Percentiles rank a stretch among this genome's conserved stretches.
Conservation (phyloP, 805 yeast species). For the Starmerella stellata region DNA sequence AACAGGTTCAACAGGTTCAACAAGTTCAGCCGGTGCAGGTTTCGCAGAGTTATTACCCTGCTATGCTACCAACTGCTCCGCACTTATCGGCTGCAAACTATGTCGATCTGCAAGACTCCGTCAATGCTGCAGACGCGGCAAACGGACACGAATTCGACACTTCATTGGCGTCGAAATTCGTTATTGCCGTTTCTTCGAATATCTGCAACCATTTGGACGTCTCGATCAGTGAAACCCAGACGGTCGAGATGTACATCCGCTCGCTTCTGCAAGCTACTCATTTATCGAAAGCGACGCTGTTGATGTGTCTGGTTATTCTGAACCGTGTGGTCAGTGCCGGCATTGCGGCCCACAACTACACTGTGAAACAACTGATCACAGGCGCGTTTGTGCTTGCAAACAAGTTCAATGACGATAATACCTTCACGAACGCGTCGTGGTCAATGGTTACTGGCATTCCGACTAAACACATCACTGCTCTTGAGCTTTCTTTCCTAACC, state of each 20-base stretch:
- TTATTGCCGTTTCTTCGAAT: constrained; percentile 32
- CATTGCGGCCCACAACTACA: not conserved
- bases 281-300: constrained; percentile 62
- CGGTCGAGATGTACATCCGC: constrained; percentile 29
- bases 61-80: constrained; percentile 8
- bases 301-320: constrained; percentile 62
- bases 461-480: constrained; percentile 37
- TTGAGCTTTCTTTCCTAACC: constrained; percentile 55
- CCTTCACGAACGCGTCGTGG: constrained; percentile 91
- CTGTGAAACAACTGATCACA: constrained; percentile 28
- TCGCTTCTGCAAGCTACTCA: constrained; percentile 74
- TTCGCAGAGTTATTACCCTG: constrained; percentile 9
- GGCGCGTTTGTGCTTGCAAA: constrained; percentile 68
- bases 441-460: constrained; percentile 79
- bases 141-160: constrained; percentile 49
- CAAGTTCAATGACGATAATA: constrained; percentile 90
- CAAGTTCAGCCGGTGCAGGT: not conserved
- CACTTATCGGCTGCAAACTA: not conserved
- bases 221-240: not conserved
- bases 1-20: too few relatives aligned
- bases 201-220: constrained; percentile 3
- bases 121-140: constrained; percentile 7
- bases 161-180: constrained; percentile 58
- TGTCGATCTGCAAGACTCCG: constrained; percentile 1
- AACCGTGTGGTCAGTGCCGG: constrained; percentile 27